These are phyloP conservation scores for Pythium brassicae DNA, from an alignment of 352 stramenopile genomes.

Conservation along the genomic window DNA sequence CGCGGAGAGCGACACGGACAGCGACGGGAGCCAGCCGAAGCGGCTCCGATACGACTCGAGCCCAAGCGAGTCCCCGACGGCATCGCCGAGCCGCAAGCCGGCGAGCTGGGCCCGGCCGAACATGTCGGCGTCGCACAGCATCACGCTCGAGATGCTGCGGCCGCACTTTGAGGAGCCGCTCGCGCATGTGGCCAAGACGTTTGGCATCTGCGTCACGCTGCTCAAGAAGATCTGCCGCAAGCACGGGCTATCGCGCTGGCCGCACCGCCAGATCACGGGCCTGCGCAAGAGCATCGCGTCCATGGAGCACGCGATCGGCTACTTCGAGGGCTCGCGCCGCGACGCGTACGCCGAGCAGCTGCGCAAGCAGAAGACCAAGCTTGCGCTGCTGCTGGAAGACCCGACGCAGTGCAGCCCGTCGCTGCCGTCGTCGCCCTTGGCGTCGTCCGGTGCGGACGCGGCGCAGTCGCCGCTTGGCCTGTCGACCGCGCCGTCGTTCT, in stretches of 20 bases:
- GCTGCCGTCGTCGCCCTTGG: constrained; percentile 1
- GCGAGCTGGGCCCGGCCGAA: constrained; percentile 26
- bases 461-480: background rate
- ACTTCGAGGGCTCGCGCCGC: constrained; percentile 65
- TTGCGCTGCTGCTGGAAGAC: constrained; percentile 57
- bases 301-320: constrained; percentile 79
- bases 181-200: constrained; percentile 64
- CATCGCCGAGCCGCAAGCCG: constrained; percentile 17
- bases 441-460: background rate
- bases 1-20: background rate
- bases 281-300: constrained; percentile 83
- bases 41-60: constrained; percentile 2
- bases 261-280: constrained; percentile 83
- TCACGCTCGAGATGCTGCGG: constrained; percentile 78
- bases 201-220: constrained; percentile 82
- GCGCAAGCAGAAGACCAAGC: constrained; percentile 71
- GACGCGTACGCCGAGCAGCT: constrained; percentile 72
- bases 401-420: constrained; percentile 46
- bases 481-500: background rate
- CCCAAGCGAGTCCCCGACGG: background rate
- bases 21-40: constrained; percentile 6
- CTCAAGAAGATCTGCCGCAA: constrained; percentile 86
- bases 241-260: constrained; percentile 76
- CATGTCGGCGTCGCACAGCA: constrained; percentile 72
- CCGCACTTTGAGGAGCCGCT: constrained; percentile 84